Base-by-base conservation (phyloP, 306 rosid species). In the Fagus sylvatica region DNA sequence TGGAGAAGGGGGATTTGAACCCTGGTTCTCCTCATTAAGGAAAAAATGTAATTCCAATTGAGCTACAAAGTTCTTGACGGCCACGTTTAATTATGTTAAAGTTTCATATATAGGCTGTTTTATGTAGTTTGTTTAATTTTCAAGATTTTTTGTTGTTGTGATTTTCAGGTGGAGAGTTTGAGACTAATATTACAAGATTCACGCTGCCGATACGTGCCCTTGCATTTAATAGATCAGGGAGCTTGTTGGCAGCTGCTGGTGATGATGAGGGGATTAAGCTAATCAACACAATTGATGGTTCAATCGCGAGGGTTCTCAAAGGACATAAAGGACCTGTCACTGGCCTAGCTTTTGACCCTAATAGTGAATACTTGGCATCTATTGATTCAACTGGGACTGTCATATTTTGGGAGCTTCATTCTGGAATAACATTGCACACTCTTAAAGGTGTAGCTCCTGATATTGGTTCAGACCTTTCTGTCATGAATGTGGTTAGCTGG, bases 211-310 rank as follows among this genome's bases (percentile, higher is more conserved):
- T 93, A 74, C 97, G 98, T 4, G 81, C 86, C 33, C 85, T 95
- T 37, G 91, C 94, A 3, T 95, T 95, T 72, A 95, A 95, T 82
- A 89, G 88, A 77, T 91, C 96, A 13, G 98, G 98, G 62, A 93
- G 98, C 59, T 83, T 91, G 82, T 83, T 95, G 77, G 98, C 97
- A 9, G 98, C 99, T 0, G 98, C 98, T 46, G 99, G 99, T 42
- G 99, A 95, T 71, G 99, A 95, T 57, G 98, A 93, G 60, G 97
- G 99, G 30, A 90, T 95, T 82, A 95, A 95, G 71, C 99, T 95
- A 56, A 87, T 95, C 40, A 95, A 91, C 70, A 95, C 99, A 33
- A 79, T 93, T 46, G 98, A 95, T 77, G 97, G 99, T 37, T 89
- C 99, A 33, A 92, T 95, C 72, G 93, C 99, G 0, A 89, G 97